These are phyloP conservation scores for Suillus subaureus DNA, from an alignment of 768 basidiomycete species.

Conservation along the genomic window DNA sequence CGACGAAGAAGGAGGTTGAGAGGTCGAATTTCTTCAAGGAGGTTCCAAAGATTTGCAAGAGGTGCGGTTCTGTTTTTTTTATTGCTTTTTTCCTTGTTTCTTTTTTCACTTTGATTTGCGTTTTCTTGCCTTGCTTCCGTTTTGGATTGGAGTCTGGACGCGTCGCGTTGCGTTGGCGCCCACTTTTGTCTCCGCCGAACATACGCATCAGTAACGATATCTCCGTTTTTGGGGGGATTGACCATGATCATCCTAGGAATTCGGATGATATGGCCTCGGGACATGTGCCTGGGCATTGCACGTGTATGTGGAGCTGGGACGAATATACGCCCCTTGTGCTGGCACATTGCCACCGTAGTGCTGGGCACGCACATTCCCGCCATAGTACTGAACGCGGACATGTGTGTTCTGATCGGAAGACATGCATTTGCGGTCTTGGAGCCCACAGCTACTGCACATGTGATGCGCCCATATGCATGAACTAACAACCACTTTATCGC, in stretches of 20 bases:
- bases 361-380: neutral
- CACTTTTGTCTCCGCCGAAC: neutral
- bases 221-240: conserved; percentile 24
- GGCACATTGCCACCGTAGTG: neutral
- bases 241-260: neutral
- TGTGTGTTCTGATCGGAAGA: neutral
- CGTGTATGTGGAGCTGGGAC: neutral
- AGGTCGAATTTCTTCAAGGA: conserved; percentile 90
- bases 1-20: conserved; percentile 82
- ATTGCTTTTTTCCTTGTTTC: conserved; percentile 21
- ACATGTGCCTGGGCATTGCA: neutral
- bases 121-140: neutral
- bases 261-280: neutral
- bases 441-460: neutral
- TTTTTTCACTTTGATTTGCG: neutral
- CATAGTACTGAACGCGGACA: neutral
- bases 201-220: neutral
- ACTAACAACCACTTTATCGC: neutral
- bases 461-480: neutral
- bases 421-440: conserved; percentile 4
- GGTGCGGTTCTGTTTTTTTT: conserved; percentile 35
- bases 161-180: conserved; percentile 32
- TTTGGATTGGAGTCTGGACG: neutral
- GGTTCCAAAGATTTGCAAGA: conserved; percentile 76
- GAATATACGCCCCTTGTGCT: neutral